Base-by-base conservation (phyloP, 2,329 filamentous ascomycete genomes). In the Ophiostoma tasmaniense region DNA sequence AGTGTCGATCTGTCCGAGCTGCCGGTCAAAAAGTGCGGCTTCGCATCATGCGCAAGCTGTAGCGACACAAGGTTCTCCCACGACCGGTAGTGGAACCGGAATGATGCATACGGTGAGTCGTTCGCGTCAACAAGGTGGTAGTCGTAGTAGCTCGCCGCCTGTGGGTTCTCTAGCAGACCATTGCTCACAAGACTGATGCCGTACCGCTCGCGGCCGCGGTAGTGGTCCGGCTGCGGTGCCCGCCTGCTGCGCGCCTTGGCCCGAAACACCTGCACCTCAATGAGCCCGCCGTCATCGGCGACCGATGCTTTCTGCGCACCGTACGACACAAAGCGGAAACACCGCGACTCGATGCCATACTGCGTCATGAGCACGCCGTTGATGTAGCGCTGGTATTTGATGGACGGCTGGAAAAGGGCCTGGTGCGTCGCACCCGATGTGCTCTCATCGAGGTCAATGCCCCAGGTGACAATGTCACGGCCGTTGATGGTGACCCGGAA, bases 401-500 rank as follows among this genome's bases (percentile, higher is more conserved):
- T 75, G 2, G 78, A 77, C 2, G 85, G 83, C 52, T 81, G 79
- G 71, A 83, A 86, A 3, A 87, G 76, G 4, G 81, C 72, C 78
- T 79, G 68, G 79, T 80, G 55, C 1, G 70, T 55, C 1, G 67
- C 61, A 2, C 72, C 73, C 4, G 61, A 83, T 78, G 52, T 77
- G 78, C 8, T 83, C 81, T 7, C 74, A 73, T 1, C 74, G 73
- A 81, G 75, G 68, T 84, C 78, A 25, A 82, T 78, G 1, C 85
- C 85, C 81, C 84, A 88, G 2, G 81, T 82, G 2, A 81, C 78
- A n/a, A 83, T 77, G 22, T 80, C 78, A 20, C 81, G 80, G 20
- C 84, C 84, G 71, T 88, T 87, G 74, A 87, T 80, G 68, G 78
- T 79, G 67, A 87, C 75, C 73, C 84, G 86, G 76, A 87, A 87